Conservation (phyloP, 768 basidiomycete genomes). For the Boletus sp. region DNA sequence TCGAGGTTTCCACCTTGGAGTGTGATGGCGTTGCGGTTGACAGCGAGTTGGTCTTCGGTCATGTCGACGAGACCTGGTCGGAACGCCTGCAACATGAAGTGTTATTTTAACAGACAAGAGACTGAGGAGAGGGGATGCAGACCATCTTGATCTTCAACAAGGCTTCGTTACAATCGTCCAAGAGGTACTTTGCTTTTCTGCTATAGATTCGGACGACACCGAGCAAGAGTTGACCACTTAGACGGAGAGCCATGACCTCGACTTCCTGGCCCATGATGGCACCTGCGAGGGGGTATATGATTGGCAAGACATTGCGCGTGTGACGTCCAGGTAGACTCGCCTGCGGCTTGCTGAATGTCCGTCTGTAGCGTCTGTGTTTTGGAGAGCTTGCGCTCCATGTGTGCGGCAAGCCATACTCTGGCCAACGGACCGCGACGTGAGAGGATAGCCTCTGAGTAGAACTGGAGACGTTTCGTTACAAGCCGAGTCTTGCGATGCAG, state of each 20-base stretch:
- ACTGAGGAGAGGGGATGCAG: background rate
- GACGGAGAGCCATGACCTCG: slow-evolving; percentile 88
- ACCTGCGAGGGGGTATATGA: slow-evolving; percentile 39
- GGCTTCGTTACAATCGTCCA: slow-evolving; percentile 98
- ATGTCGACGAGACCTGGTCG: slow-evolving; percentile 94
- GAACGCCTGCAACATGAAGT: slow-evolving; percentile 62
- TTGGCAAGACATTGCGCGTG: background rate
- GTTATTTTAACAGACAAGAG: background rate
- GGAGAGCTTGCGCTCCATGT: slow-evolving; percentile 97
- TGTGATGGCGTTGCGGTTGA: slow-evolving; percentile 86
- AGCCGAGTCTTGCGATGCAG: background rate
- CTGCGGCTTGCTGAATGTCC: slow-evolving; percentile 92
- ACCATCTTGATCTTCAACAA: slow-evolving; percentile 95
- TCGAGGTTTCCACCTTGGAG: slow-evolving; percentile 76
- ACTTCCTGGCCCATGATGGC: slow-evolving; percentile 94
- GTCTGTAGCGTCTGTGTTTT: slow-evolving; percentile 94
- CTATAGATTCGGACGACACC: slow-evolving; percentile 98
- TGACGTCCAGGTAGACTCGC: slow-evolving; percentile 34
- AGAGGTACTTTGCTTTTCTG: slow-evolving; percentile 93
- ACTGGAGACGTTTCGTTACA: slow-evolving; percentile 42
- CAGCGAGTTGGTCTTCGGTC: slow-evolving; percentile 90
- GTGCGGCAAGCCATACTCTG: slow-evolving; percentile 98
- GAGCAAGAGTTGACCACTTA: slow-evolving; percentile 95
- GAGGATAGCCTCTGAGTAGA: slow-evolving; percentile 92
- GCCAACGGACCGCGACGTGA: slow-evolving; percentile 92